Evolutionary conservation across 805 yeast genomes (phyloP).

Genomic region (Yarrowia bubula): DNA sequence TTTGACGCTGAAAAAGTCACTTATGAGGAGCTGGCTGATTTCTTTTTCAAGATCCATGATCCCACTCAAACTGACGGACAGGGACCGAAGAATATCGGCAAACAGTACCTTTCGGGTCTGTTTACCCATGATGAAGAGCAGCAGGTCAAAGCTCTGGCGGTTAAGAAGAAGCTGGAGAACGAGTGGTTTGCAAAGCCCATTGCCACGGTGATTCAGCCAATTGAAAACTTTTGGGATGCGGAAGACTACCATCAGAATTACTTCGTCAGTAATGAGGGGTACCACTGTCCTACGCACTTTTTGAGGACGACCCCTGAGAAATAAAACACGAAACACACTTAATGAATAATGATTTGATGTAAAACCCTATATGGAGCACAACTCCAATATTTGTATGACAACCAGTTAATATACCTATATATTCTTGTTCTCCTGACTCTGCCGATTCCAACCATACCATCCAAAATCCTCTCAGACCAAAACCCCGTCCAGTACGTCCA

Average conservation of each 20-base stretch:
- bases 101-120: conserved; percentile 82
- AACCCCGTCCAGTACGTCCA: no score
- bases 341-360: background rate
- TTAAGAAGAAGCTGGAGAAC: conserved; percentile 55
- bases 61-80: conserved; percentile 79
- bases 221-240: conserved; percentile 75
- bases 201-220: conserved; percentile 64
- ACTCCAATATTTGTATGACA: no score
- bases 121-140: conserved; percentile 58
- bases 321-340: background rate
- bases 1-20: conserved; percentile 63
- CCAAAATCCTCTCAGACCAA: no score
- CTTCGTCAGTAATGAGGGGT: conserved; percentile 69
- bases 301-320: conserved; percentile 58
- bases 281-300: conserved; percentile 84
- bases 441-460: no score
- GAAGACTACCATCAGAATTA: conserved; percentile 88
- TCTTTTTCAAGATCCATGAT: conserved; percentile 86
- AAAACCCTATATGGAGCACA: background rate
- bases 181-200: conserved; percentile 65
- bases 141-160: conserved; percentile 42
- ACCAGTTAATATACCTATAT: no score
- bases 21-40: conserved; percentile 62
- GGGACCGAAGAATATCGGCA: conserved; percentile 74
- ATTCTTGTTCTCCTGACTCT: no score